Percentiles rank a stretch among this genome's conserved stretches.
Evolutionary conservation across 768 basidiomycete genomes (phyloP).

Genomic region (Podaxis carcinomalis): DNA sequence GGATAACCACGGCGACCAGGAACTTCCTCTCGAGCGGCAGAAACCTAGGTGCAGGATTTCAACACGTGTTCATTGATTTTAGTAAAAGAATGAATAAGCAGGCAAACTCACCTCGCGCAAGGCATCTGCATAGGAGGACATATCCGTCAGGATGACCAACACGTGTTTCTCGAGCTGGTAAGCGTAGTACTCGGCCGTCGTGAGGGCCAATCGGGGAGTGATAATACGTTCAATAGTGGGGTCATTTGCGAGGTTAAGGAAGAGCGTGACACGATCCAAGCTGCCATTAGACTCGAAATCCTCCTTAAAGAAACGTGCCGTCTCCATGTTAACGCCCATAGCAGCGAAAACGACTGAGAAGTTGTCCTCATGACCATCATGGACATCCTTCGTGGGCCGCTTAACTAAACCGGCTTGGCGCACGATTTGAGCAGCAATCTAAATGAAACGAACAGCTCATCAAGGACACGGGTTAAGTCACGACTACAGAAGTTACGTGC

Average conservation of each 20-base stretch:
- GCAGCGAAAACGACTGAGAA: slow-evolving; percentile 99
- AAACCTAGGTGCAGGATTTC: slow-evolving; percentile 54
- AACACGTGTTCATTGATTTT: slow-evolving; percentile 16
- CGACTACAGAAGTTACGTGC: slow-evolving; percentile 34
- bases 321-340: slow-evolving; percentile 99
- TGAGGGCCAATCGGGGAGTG: slow-evolving; percentile 95
- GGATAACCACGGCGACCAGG: slow-evolving; percentile 99
- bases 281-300: slow-evolving; percentile 99
- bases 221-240: slow-evolving; percentile 99
- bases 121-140: slow-evolving; percentile 97
- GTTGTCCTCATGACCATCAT: slow-evolving; percentile 99
- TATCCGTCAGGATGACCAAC: slow-evolving; percentile 97
- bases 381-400: slow-evolving; percentile 93
- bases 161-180: slow-evolving; percentile 99
- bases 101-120: slow-evolving; percentile 72
- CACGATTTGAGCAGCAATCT: slow-evolving; percentile 99
- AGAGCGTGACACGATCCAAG: slow-evolving; percentile 95
- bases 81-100: slow-evolving; percentile 12
- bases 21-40: slow-evolving; percentile 98
- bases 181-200: slow-evolving; percentile 98
- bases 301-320: slow-evolving; percentile 98
- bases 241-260: slow-evolving; percentile 98
- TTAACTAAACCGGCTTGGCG: slow-evolving; percentile 98
- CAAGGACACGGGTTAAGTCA: slow-evolving; percentile 1
- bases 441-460: slow-evolving; percentile 2